Percentiles rank a stretch among this genome's conserved stretches.
Conservation (phyloP, 2,329 filamentous ascomycete species). For the Thermochaetoides dissita region DNA sequence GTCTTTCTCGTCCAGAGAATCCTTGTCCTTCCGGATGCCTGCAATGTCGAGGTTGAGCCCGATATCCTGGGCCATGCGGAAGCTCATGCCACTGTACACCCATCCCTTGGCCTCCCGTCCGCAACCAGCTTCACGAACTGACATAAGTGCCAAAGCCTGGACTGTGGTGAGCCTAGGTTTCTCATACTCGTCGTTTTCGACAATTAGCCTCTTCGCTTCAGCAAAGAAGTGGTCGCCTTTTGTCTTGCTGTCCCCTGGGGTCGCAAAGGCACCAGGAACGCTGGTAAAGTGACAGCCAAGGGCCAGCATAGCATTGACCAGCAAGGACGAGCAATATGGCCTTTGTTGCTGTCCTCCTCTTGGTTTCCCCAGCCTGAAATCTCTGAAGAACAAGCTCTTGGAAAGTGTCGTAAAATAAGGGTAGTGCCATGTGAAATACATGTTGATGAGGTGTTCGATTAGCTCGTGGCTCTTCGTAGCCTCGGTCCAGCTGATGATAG, state of each 20-base stretch:
- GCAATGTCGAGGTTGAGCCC: constrained; percentile 76
- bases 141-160: constrained; percentile 89
- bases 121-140: constrained; percentile 87
- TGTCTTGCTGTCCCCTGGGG: constrained; percentile 62
- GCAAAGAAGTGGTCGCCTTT: constrained; percentile 94
- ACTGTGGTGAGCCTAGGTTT: constrained; percentile 79
- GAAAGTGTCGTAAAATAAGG: constrained; percentile 88
- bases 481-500: constrained; percentile 73
- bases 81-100: constrained; percentile 98
- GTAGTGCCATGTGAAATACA: constrained; percentile 99
- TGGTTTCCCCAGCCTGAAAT: constrained; percentile 62
- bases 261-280: constrained; percentile 55
- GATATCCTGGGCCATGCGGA: constrained; percentile 91
- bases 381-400: constrained; percentile 71
- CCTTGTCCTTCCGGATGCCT: constrained; percentile 43
- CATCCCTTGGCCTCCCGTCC: constrained; percentile 89
- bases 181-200: constrained; percentile 88
- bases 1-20: constrained; percentile 60
- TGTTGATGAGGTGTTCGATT: constrained; percentile 76
- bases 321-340: constrained; percentile 68
- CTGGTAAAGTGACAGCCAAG: constrained; percentile 88
- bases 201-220: constrained; percentile 77
- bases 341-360: constrained; percentile 20
- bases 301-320: constrained; percentile 89
- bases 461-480: constrained; percentile 69